Evolutionary conservation across 768 basidiomycete species (phyloP).

Genomic region (Megacollybia marginata): DNA sequence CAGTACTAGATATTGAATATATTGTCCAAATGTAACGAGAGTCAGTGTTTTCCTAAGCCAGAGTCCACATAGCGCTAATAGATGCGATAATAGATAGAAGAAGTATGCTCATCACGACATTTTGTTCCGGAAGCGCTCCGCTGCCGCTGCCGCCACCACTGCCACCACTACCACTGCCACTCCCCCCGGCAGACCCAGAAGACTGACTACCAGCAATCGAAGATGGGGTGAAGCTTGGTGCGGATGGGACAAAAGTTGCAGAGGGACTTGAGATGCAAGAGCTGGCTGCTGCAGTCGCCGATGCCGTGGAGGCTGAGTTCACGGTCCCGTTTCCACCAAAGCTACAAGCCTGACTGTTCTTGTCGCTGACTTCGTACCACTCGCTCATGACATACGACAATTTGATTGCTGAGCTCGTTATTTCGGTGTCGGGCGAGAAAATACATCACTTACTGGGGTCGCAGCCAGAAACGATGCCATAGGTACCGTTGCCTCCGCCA

Average conservation of each 20-base stretch:
- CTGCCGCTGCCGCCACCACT: conserved; percentile 16
- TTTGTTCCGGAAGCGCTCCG: conserved; percentile 16
- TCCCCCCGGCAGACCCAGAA: conserved; percentile 6
- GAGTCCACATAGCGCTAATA: conserved; percentile 3
- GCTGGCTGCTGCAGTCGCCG: conserved; percentile 48
- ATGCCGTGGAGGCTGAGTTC: conserved; percentile 45
- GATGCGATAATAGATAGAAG: neutral
- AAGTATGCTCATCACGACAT: conserved; percentile 19
- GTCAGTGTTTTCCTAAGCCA: neutral
- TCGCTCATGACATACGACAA: conserved; percentile 78
- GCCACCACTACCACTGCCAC: conserved; percentile 7
- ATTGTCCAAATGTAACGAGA: too few relatives aligned
- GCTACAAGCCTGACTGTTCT: conserved; percentile 57
- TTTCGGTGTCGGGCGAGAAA: conserved; percentile 3
- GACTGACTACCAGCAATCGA: conserved; percentile 8
- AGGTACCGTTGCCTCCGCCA: conserved; percentile 67
- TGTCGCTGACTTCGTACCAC: conserved; percentile 61
- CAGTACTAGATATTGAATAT: too few relatives aligned
- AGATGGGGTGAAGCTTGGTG: neutral
- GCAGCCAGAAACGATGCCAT: conserved; percentile 72
- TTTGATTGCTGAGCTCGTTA: conserved; percentile 49
- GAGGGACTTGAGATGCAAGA: conserved; percentile 62
- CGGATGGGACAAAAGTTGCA: conserved; percentile 52
- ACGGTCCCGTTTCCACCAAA: conserved; percentile 84
- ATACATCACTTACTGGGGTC: conserved; percentile 55